Evolutionary conservation across 1,139 yeast genomes (phyloP), one percentile per base, ranked within the genome.

Genomic region (Kodamaea arcana): DNA sequence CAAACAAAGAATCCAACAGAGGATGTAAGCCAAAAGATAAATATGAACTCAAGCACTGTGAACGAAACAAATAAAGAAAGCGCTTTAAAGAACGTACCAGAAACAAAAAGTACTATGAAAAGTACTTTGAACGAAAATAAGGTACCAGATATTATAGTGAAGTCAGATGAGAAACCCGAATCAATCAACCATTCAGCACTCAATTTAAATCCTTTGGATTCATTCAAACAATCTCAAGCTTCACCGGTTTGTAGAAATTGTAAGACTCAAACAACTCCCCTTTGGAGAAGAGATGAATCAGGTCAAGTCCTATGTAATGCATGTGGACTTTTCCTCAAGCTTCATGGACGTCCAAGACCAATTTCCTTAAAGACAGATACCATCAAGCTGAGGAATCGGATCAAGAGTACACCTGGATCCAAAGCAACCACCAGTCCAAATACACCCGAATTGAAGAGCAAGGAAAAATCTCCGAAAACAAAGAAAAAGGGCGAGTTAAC

Each of bases 251-350:
- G 97, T 58, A 86, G 83, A 47, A 90, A 90, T 58, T 90, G 97
- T 62, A 76, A 82, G 49, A 90, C 97, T 4, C 84, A 86, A 41
- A 88, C 92, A 1, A 90, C 97, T 1, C 97, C 97, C 1, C 66
- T 90, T 18, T 90, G 97, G 97, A 73, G 97, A 58, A 71, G 97
- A 47, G 95, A 88, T 58, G 96, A 88, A 54, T 77, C 84, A 13
- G 97, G 97, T 12, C 94, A 86, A 47, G 95, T 87, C 12, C 71
- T 90, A 34, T 90, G 97, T 58, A 90, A 90, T 62, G 97, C 97
- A 4, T 90, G 97, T 64, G 97, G 97, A 0, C 69, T 90, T 35
- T 90, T 90, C 52, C 65, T 90, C 43, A 90, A 90, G 60, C 71
- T 90, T 28, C 97, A 90, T 54, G 96, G 96, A 16, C 75, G 95